Evolutionary conservation across 495 filamentous ascomycete genomes (phyloP).

Genomic region (Entonaema liquescens): DNA sequence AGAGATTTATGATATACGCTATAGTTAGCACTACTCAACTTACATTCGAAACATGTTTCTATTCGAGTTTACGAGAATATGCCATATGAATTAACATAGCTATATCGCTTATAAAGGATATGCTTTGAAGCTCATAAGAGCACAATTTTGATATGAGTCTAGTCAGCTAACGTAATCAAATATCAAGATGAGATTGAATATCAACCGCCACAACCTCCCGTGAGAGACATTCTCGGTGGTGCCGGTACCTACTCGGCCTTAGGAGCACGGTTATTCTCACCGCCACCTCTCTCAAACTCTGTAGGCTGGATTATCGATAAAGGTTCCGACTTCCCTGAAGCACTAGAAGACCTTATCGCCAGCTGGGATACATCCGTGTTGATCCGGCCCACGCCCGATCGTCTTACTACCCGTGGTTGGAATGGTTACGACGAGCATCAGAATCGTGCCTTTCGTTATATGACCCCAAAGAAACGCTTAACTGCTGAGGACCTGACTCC

Average conservation of each 20-base stretch:
- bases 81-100: not conserved
- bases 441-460: conserved; percentile 80
- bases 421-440: conserved; percentile 76
- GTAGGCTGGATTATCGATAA: conserved; percentile 93
- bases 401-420: conserved; percentile 88
- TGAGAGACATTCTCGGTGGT: conserved; percentile 80
- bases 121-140: not conserved
- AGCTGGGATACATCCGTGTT: conserved; percentile 77
- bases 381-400: conserved; percentile 69
- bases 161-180: conserved; percentile 31
- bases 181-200: conserved; percentile 89
- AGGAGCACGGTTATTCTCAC: conserved; percentile 86
- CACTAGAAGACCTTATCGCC: conserved; percentile 67
- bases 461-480: conserved; percentile 84
- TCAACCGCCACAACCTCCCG: conserved; percentile 65
- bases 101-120: too few species aligned
- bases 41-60: not conserved
- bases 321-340: conserved; percentile 82
- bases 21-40: not conserved
- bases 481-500: conserved; percentile 53
- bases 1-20: too few species aligned
- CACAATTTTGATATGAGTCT: not conserved
- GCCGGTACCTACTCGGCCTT: conserved; percentile 86
- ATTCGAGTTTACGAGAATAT: not conserved
- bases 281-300: conserved; percentile 61